A percentile compares a stretch with the other conserved stretches of the same genome.
phyloP scores from a whole-genome alignment of 2,329 filamentous ascomycete species.

The Cytospora piceicola region DNA sequence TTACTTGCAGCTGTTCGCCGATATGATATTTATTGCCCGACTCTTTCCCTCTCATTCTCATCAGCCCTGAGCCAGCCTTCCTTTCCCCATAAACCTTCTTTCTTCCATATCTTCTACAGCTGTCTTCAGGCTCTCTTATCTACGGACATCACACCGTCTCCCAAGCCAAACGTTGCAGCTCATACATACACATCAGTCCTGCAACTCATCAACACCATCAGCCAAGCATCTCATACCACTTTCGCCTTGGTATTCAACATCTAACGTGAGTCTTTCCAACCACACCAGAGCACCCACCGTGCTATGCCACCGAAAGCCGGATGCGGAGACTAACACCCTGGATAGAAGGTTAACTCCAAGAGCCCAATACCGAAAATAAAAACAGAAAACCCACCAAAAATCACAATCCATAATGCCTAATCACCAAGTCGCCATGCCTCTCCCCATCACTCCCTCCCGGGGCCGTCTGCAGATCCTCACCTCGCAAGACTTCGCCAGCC shows the following conservation, averaged over 20 bases:
- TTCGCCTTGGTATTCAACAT: not conserved
- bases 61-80: not conserved
- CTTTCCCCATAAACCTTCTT: not conserved
- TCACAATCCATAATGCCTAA: slow-evolving; percentile 46
- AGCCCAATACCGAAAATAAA: not conserved
- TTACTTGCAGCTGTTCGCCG: not conserved
- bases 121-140: not conserved
- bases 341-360: not conserved
- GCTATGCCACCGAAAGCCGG: not conserved
- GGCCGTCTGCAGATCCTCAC: slow-evolving; percentile 50
- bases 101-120: slow-evolving; percentile 4
- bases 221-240: not conserved
- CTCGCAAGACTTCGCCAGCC: slow-evolving; percentile 56
- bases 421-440: slow-evolving; percentile 49
- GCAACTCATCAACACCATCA: not conserved
- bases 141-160: not conserved
- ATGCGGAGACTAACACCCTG: not conserved
- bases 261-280: not conserved
- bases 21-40: slow-evolving; percentile 25
- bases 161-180: not conserved
- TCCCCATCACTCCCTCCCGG: slow-evolving; percentile 53
- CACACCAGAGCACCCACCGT: not conserved
- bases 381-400: not conserved
- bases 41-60: slow-evolving; percentile 9
- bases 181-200: not conserved